These are phyloP conservation scores for Rubia tinctorum DNA, from an alignment of 305 asterid species.

Conservation along the genomic window DNA sequence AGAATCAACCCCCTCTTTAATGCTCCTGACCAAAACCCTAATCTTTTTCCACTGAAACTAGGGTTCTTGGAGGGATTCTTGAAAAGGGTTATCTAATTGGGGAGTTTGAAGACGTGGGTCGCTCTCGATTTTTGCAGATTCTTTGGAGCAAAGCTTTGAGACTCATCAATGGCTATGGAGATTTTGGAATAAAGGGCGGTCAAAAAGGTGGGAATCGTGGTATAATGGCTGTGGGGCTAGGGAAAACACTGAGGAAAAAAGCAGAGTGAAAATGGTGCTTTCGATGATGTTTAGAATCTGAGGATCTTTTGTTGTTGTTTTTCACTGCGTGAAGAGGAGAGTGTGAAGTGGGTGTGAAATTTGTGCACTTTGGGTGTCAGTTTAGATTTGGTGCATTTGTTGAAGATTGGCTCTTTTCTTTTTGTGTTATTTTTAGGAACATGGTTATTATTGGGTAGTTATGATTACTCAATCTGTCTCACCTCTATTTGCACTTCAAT, in stretches of 20 bases:
- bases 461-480: too few relatives aligned
- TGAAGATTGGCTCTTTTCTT: background rate
- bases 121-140: background rate
- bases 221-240: background rate
- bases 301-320: background rate
- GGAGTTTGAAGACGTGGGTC: conserved; percentile 20
- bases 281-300: background rate
- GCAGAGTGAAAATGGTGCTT: background rate
- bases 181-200: background rate
- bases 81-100: conserved; percentile 14
- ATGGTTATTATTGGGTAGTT: background rate
- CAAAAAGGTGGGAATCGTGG: conserved; percentile 10
- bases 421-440: background rate
- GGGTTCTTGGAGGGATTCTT: conserved; percentile 11
- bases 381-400: background rate
- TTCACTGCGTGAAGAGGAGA: background rate
- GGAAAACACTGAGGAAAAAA: background rate
- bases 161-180: background rate
- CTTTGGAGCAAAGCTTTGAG: background rate
- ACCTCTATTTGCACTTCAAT: too few relatives aligned
- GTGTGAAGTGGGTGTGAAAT: background rate
- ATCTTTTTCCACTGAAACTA: background rate
- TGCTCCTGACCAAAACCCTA: conserved; percentile 16
- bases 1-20: conserved; percentile 5
- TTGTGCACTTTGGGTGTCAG: background rate